A percentile compares a stretch with the other conserved stretches of the same genome.
phyloP scores from a whole-genome alignment of 2,329 filamentous ascomycete genomes.

The Arthroderma sp. region DNA sequence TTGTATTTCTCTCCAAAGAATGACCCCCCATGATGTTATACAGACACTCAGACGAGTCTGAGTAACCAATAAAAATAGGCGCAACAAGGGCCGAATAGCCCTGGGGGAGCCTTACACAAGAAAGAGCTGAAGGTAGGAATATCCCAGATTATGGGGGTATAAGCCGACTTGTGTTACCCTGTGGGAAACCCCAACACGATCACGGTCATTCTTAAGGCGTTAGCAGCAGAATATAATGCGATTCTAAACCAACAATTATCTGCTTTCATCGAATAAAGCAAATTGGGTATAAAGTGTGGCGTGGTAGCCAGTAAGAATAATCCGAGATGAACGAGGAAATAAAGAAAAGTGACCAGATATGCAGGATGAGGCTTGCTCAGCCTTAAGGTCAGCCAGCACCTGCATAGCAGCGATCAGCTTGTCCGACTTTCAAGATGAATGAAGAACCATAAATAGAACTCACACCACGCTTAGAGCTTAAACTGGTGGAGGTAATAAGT shows the following conservation, averaged over 20 bases:
- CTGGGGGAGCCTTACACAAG: neutral
- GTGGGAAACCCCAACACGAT: neutral
- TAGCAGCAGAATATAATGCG: neutral
- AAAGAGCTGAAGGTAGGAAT: neutral
- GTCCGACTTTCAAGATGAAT: neutral
- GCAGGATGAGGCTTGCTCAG: neutral
- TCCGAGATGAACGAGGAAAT: neutral
- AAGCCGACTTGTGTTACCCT: neutral
- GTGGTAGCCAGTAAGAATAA: neutral
- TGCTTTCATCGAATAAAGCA: neutral
- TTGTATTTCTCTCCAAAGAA: neutral
- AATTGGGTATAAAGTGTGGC: neutral
- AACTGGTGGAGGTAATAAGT: neutral
- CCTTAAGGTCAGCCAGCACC: neutral
- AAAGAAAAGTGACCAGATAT: neutral
- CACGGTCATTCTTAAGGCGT: neutral
- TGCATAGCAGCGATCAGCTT: neutral
- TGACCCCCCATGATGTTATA: neutral
- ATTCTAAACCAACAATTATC: neutral
- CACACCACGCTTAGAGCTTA: neutral
- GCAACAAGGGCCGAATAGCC: neutral
- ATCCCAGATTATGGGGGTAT: neutral
- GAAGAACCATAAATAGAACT: constrained; percentile 5
- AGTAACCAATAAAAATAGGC: neutral
- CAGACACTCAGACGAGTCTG: neutral